phyloP scores from a whole-genome alignment of 2,329 filamentous ascomycete genomes.

The Leptosphaerulina australis region DNA sequence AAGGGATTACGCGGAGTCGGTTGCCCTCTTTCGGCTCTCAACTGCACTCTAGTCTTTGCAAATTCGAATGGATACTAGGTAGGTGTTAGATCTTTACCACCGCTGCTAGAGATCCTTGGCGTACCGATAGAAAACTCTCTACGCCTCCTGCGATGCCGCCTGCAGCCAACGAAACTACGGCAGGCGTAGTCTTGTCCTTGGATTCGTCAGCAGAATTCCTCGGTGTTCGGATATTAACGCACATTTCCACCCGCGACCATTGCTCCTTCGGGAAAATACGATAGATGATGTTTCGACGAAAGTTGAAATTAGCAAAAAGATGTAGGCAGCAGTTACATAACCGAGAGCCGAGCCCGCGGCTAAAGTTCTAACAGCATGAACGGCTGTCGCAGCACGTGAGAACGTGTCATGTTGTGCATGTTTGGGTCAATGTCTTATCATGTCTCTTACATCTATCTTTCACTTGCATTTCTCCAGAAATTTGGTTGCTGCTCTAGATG shows the following conservation, averaged over 20 bases:
- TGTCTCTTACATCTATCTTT: neutral
- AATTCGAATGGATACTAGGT: conserved; percentile 68
- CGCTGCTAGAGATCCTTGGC: neutral
- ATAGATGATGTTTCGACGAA: conserved; percentile 7
- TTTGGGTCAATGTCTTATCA: neutral
- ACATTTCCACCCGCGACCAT: conserved; percentile 44
- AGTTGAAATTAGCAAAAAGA: conserved; percentile 7
- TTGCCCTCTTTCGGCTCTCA: conserved; percentile 54
- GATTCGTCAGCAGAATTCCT: conserved; percentile 7
- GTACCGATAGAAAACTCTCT: conserved; percentile 47
- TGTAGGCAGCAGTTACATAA: conserved; percentile 14
- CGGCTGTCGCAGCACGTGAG: no score
- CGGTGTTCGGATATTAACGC: neutral
- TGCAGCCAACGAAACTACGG: conserved; percentile 47
- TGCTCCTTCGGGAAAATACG: conserved; percentile 7
- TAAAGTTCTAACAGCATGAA: no score
- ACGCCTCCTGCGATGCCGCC: conserved; percentile 50
- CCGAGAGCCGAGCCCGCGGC: conserved; percentile 13
- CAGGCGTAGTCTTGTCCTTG: conserved; percentile 46
- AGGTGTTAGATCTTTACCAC: conserved; percentile 7
- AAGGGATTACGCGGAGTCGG: conserved; percentile 63
- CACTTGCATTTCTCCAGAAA: no score
- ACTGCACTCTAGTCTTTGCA: conserved; percentile 68
- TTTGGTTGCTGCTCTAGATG: no score
- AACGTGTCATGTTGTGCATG: no score